Evolutionary conservation across 2,329 filamentous ascomycete species (phyloP).

Genomic region (Ophiostoma himal-ulmi): DNA sequence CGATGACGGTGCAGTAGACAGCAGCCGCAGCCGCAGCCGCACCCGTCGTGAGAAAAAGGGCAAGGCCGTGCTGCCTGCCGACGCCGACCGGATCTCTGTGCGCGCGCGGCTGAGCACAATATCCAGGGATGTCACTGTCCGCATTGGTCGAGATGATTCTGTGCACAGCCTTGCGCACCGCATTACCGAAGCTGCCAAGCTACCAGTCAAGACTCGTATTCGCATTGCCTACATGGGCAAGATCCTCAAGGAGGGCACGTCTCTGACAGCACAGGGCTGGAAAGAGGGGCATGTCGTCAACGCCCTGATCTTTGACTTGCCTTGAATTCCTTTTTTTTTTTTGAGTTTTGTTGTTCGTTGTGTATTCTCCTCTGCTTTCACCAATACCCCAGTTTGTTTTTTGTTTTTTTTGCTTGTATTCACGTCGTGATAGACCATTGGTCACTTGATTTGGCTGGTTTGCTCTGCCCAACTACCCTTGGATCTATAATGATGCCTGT

Average conservation of each 20-base stretch:
- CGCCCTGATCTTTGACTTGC: conserved; percentile 56
- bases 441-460: not conserved
- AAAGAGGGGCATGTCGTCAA: conserved; percentile 69
- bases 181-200: conserved; percentile 58
- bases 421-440: not conserved
- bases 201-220: conserved; percentile 54
- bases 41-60: conserved; percentile 47
- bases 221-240: conserved; percentile 76
- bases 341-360: not conserved
- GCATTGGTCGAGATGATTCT: conserved; percentile 54
- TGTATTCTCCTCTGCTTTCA: not conserved
- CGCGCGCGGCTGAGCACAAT: conserved; percentile 61
- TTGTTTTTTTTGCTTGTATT: not conserved
- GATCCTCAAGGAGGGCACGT: conserved; percentile 62
- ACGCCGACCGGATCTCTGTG: conserved; percentile 46
- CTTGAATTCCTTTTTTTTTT: not conserved
- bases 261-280: conserved; percentile 68
- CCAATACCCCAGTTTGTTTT: conserved; percentile 7
- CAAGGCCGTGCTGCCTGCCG: conserved; percentile 38
- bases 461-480: not conserved
- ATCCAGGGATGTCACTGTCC: conserved; percentile 56
- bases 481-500: not conserved
- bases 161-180: conserved; percentile 58
- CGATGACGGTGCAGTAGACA: not conserved
- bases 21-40: conserved; percentile 12